phyloP scores from a whole-genome alignment of 805 yeast species.

The Candida khao-thaluensis region DNA sequence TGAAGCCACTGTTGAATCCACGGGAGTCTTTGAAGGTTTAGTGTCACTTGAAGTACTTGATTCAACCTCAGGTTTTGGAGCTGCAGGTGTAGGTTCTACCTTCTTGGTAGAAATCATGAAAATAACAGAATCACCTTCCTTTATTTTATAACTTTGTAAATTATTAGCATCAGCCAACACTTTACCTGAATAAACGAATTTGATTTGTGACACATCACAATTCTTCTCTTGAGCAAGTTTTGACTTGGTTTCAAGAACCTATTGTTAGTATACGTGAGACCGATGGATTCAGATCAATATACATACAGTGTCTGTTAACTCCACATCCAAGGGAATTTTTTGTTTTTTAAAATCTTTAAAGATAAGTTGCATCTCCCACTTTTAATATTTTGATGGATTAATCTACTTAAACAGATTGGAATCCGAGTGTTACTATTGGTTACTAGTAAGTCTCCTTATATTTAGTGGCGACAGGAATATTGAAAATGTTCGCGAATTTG shows the following conservation, averaged over 20 bases:
- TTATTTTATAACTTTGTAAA: slow-evolving; percentile 68
- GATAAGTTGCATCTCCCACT: slow-evolving; percentile 60
- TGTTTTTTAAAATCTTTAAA: slow-evolving; percentile 94
- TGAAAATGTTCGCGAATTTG: slow-evolving; percentile 7
- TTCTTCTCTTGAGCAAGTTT: slow-evolving; percentile 66
- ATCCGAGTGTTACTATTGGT: background rate
- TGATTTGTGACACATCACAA: slow-evolving; percentile 60
- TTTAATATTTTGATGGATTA: background rate
- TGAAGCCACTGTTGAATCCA: slow-evolving; percentile 20
- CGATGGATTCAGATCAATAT: background rate
- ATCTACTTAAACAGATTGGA: background rate
- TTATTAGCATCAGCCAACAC: slow-evolving; percentile 82
- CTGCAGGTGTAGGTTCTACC: slow-evolving; percentile 23
- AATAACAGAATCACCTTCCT: slow-evolving; percentile 84
- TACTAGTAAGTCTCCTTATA: background rate
- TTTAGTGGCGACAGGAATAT: slow-evolving; percentile 6
- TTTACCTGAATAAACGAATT: slow-evolving; percentile 89
- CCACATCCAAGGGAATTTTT: slow-evolving; percentile 77
- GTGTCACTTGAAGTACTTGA: slow-evolving; percentile 28
- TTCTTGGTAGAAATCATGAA: slow-evolving; percentile 73
- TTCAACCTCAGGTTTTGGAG: slow-evolving; percentile 12
- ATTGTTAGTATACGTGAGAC: slow-evolving; percentile 6
- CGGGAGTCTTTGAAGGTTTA: slow-evolving; percentile 19
- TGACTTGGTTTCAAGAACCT: slow-evolving; percentile 68
- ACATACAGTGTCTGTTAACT: slow-evolving; percentile 63